These are phyloP conservation scores for Aeschynomene evenia DNA, from an alignment of 306 rosid species.

Conservation along the genomic window DNA sequence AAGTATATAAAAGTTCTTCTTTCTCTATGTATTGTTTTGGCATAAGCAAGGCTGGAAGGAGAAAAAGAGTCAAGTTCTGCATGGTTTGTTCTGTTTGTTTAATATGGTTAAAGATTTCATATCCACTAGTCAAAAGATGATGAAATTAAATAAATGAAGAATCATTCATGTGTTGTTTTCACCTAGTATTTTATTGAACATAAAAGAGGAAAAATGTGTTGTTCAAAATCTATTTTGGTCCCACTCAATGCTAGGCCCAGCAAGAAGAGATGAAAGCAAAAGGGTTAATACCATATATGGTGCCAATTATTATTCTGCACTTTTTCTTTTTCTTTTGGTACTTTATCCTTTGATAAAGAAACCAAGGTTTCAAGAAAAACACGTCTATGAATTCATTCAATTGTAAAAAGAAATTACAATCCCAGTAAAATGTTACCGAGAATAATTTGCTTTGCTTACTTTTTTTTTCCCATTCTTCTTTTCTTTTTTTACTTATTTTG, in stretches of 20 bases:
- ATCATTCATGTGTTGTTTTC: slow-evolving; percentile 17
- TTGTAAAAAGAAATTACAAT: not conserved
- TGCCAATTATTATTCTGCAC: slow-evolving; percentile 15
- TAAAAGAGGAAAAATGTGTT: not conserved
- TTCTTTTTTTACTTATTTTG: not conserved
- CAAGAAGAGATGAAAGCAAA: slow-evolving; percentile 35
- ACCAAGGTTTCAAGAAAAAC: slow-evolving; percentile 15
- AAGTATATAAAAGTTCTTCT: not conserved
- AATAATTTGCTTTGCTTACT: not conserved
- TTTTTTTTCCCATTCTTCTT: not conserved
- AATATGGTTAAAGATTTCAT: not conserved
- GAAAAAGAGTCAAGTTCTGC: slow-evolving; percentile 4
- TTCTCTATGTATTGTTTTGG: not conserved
- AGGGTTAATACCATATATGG: slow-evolving; percentile 24
- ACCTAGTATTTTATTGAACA: not conserved
- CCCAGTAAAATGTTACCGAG: not conserved
- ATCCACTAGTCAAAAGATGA: slow-evolving; percentile 16
- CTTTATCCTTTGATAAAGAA: slow-evolving; percentile 39
- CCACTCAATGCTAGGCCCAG: slow-evolving; percentile 15
- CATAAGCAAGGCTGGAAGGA: not conserved
- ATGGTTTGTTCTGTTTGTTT: slow-evolving; percentile 3
- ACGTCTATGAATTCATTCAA: not conserved
- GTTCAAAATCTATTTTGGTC: slow-evolving; percentile 30
- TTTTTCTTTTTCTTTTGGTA: slow-evolving; percentile 27
- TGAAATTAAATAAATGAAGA: slow-evolving; percentile 10